Evolutionary conservation across 2,329 filamentous ascomycete species (phyloP).

Genomic region (Pestalotiopsis sp.): DNA sequence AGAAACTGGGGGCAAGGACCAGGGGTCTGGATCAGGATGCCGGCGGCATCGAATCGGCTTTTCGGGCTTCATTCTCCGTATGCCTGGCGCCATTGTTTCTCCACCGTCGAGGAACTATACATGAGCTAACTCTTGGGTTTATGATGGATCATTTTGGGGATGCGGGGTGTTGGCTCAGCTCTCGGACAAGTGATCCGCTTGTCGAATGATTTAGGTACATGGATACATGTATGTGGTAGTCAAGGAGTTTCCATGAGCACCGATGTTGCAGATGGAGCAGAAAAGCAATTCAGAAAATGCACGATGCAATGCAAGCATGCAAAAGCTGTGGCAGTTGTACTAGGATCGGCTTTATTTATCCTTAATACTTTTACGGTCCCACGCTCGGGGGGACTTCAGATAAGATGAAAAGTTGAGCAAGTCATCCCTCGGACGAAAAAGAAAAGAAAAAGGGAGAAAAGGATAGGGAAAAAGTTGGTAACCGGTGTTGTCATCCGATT

Average conservation of each 20-base stretch:
- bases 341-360: neutral
- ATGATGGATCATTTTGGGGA: neutral
- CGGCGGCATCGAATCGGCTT: neutral
- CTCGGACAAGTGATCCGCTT: neutral
- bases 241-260: neutral
- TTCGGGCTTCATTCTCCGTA: neutral
- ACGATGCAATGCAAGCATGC: neutral
- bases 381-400: too few relatives aligned
- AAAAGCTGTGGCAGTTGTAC: neutral
- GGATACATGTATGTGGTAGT: neutral
- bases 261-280: neutral
- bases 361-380: too few relatives aligned
- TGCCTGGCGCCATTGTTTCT: neutral
- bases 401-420: too few relatives aligned
- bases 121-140: neutral
- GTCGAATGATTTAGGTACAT: neutral
- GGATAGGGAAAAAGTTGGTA: too few relatives aligned
- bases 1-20: neutral
- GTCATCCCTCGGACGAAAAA: too few relatives aligned
- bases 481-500: too few relatives aligned
- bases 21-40: neutral
- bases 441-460: too few relatives aligned
- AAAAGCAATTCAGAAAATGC: too few relatives aligned
- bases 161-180: neutral
- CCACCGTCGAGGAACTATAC: neutral